Evolutionary conservation across 2,329 filamentous ascomycete genomes (phyloP).

Genomic region (Boeremia lycopersici): DNA sequence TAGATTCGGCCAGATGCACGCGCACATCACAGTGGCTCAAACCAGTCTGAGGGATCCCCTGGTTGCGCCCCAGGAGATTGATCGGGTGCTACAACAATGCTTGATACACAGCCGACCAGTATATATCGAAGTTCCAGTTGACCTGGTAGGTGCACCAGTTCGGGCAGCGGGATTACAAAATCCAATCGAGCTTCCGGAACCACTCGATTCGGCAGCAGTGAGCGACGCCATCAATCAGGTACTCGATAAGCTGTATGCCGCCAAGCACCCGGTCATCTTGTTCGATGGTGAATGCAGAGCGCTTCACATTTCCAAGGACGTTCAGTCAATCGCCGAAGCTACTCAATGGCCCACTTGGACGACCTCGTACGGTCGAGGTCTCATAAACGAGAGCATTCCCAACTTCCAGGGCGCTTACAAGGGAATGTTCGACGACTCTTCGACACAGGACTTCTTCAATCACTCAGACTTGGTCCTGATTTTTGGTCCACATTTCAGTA

Average conservation of each 20-base stretch:
- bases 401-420: conserved; percentile 59
- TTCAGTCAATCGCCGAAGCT: conserved; percentile 51
- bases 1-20: conserved; percentile 58
- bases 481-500: conserved; percentile 56
- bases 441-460: conserved; percentile 46
- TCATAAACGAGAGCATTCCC: conserved; percentile 55
- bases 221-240: conserved; percentile 44
- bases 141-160: conserved; percentile 54
- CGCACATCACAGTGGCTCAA: conserved; percentile 58
- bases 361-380: conserved; percentile 57
- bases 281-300: conserved; percentile 59
- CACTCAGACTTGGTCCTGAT: conserved; percentile 54
- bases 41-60: conserved; percentile 54
- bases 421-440: conserved; percentile 49
- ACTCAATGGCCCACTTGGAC: conserved; percentile 58
- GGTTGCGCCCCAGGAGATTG: conserved; percentile 58
- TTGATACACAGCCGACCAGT: conserved; percentile 61
- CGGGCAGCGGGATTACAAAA: conserved; percentile 38
- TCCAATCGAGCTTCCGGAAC: conserved; percentile 5
- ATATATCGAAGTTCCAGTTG: conserved; percentile 62
- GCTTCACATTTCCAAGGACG: conserved; percentile 50
- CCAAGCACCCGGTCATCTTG: conserved; percentile 58
- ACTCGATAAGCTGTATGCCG: conserved; percentile 51
- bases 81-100: conserved; percentile 57
- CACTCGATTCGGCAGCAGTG: conserved; percentile 25